A percentile compares a stretch with the other conserved stretches of the same genome.
phyloP scores from a whole-genome alignment of 192 early-diverging fungal species.

The Backusella mclennaniae region DNA sequence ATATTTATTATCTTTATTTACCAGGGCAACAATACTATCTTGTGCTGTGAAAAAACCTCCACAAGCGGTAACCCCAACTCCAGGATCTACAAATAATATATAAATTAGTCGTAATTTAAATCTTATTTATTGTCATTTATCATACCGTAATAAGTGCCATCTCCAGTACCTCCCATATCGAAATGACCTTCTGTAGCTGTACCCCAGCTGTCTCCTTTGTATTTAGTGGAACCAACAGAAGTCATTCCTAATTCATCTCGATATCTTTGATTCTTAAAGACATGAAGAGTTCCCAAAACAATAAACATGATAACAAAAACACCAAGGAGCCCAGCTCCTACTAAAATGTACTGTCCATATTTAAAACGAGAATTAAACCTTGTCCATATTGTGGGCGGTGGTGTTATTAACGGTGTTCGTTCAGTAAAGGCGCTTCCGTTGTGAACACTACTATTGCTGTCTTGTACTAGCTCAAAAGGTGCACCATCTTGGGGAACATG shows the following conservation, averaged over 20 bases:
- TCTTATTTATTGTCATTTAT: not conserved
- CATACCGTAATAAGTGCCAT: constrained; percentile 52
- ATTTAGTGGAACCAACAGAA: constrained; percentile 26
- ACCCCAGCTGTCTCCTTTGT: constrained; percentile 28
- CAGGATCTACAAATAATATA: constrained; percentile 18
- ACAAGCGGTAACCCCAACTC: constrained; percentile 32
- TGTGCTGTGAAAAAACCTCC: constrained; percentile 21
- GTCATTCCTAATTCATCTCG: not conserved
- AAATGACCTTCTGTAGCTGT: constrained; percentile 26
- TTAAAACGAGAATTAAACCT: constrained; percentile 14
- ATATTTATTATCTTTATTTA: constrained; percentile 14
- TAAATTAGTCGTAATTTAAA: not conserved
- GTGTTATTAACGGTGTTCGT: constrained; percentile 8
- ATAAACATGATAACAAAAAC: constrained; percentile 28
- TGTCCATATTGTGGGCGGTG: constrained; percentile 25
- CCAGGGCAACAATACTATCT: constrained; percentile 33
- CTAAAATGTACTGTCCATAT: constrained; percentile 9
- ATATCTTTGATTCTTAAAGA: constrained; percentile 21
- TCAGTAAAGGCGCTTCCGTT: not conserved
- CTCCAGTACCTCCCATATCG: constrained; percentile 38
- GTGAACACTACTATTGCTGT: not conserved
- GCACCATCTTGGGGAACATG: not conserved
- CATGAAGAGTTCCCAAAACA: constrained; percentile 14
- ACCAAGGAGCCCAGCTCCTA: constrained; percentile 2
- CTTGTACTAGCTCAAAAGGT: not conserved